phyloP scores from a whole-genome alignment of 495 filamentous ascomycete genomes.

The Penicillium bovifimosum region DNA sequence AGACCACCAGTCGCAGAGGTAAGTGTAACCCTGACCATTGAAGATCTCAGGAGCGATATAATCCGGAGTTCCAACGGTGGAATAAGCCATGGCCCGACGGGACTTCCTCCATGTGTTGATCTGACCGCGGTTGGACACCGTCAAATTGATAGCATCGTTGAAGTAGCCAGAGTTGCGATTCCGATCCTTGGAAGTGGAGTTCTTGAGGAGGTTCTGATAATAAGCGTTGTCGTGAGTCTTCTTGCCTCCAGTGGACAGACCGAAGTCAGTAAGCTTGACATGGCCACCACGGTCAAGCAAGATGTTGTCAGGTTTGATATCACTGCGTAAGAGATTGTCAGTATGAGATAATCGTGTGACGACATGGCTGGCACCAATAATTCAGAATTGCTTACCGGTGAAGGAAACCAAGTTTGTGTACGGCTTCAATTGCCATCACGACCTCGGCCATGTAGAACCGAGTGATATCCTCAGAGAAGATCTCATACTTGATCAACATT shows the following conservation, averaged over 20 bases:
- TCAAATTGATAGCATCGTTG: constrained; percentile 96
- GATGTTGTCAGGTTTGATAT: constrained; percentile 99
- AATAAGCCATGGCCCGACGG: constrained; percentile 90
- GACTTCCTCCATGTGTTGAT: constrained; percentile 99
- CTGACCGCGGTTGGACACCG: constrained; percentile 90
- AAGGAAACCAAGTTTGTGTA: constrained; percentile 96
- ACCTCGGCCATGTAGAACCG: constrained; percentile 99
- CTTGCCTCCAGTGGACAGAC: constrained; percentile 95
- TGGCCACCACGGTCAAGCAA: constrained; percentile 91
- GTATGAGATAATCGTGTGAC: neutral
- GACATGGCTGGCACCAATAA: neutral
- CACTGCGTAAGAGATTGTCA: constrained; percentile 49
- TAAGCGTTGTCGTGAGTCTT: constrained; percentile 97
- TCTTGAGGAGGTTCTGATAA: constrained; percentile 92
- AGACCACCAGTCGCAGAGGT: constrained; percentile 98
- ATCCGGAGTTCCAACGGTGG: constrained; percentile 95
- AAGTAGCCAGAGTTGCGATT: constrained; percentile 79
- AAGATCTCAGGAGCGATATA: constrained; percentile 99
- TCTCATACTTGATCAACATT: constrained; percentile 99
- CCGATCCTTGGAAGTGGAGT: constrained; percentile 64
- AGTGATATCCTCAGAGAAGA: constrained; percentile 98
- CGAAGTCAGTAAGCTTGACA: constrained; percentile 98
- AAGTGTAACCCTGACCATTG: constrained; percentile 88
- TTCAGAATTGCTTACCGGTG: constrained; percentile 67
- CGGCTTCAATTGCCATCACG: constrained; percentile 92